phyloP scores from a whole-genome alignment of 2,329 filamentous ascomycete genomes.

The Fonsecaea pugnacius region DNA sequence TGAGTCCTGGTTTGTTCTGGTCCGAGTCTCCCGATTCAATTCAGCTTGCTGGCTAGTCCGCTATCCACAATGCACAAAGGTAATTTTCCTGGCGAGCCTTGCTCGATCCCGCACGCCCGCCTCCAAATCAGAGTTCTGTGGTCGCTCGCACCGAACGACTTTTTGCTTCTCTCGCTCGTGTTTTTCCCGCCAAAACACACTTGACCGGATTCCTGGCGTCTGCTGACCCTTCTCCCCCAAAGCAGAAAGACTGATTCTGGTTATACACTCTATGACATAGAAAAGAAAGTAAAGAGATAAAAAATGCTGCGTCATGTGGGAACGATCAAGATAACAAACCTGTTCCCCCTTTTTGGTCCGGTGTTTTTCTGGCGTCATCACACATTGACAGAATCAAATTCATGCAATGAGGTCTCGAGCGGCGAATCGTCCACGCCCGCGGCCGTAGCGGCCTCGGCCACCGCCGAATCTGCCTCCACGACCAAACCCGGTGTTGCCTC shows the following conservation, averaged over 20 bases:
- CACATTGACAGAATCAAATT: background rate
- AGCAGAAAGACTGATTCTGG: constrained; percentile 14
- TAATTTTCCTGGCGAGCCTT: background rate
- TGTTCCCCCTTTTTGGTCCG: constrained; percentile 6
- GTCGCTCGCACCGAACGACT: constrained; percentile 3
- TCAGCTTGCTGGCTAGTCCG: constrained; percentile 10
- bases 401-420: constrained; percentile 34
- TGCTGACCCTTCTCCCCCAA: background rate
- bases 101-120: constrained; percentile 20
- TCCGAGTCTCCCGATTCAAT: constrained; percentile 15
- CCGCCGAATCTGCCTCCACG: constrained; percentile 19
- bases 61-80: background rate
- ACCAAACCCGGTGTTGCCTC: constrained; percentile 18
- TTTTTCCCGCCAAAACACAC: background rate
- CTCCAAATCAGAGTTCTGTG: constrained; percentile 17
- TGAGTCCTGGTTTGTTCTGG: constrained; percentile 2
- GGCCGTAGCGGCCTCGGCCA: constrained; percentile 27
- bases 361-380: constrained; percentile 10
- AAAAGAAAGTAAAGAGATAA: constrained; percentile 16
- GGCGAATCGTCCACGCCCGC: constrained; percentile 32
- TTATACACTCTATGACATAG: constrained; percentile 22
- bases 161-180: constrained; percentile 12
- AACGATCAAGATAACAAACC: background rate
- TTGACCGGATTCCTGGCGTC: background rate
- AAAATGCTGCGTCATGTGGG: constrained; percentile 13